Evolutionary conservation across 2,329 filamentous ascomycete species (phyloP).

Genomic region (Exutisphaerella laricina): DNA sequence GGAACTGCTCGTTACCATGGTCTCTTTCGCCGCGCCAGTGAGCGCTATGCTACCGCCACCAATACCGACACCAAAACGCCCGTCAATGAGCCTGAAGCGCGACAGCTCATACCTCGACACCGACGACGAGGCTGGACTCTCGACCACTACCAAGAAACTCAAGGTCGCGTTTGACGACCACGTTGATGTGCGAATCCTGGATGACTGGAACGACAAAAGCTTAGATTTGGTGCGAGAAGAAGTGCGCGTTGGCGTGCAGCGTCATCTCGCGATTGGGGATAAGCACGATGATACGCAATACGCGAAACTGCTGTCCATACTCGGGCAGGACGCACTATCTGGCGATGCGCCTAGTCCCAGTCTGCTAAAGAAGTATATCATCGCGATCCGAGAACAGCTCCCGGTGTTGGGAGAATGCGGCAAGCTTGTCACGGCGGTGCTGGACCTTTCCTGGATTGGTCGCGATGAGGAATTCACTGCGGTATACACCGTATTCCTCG

Average conservation of each 20-base stretch:
- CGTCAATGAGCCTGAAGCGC: constrained; percentile 33
- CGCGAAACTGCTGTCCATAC: constrained; percentile 42
- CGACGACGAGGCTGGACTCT: constrained; percentile 32
- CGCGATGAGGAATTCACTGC: constrained; percentile 55
- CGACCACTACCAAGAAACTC: constrained; percentile 40
- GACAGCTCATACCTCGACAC: constrained; percentile 34
- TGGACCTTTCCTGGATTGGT: constrained; percentile 57
- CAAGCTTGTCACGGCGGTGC: constrained; percentile 52
- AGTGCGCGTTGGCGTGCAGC: constrained; percentile 48
- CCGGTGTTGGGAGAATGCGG: constrained; percentile 52
- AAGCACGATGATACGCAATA: constrained; percentile 52
- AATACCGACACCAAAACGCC: constrained; percentile 28
- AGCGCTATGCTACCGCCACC: constrained; percentile 32
- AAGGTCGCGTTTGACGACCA: constrained; percentile 47
- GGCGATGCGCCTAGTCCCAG: constrained; percentile 47
- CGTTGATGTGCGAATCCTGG: constrained; percentile 43
- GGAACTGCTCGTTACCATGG: constrained; percentile 27
- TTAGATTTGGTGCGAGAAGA: constrained; percentile 56
- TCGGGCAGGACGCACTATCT: constrained; percentile 26
- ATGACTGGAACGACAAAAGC: constrained; percentile 48
- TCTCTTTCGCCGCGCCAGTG: constrained; percentile 29
- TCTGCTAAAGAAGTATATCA: constrained; percentile 53
- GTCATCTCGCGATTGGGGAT: constrained; percentile 34
- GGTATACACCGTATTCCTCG: constrained; percentile 52
- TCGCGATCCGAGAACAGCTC: constrained; percentile 54